phyloP scores from a whole-genome alignment of 1,284 basidiomycete species.

The Athelia sp. region DNA sequence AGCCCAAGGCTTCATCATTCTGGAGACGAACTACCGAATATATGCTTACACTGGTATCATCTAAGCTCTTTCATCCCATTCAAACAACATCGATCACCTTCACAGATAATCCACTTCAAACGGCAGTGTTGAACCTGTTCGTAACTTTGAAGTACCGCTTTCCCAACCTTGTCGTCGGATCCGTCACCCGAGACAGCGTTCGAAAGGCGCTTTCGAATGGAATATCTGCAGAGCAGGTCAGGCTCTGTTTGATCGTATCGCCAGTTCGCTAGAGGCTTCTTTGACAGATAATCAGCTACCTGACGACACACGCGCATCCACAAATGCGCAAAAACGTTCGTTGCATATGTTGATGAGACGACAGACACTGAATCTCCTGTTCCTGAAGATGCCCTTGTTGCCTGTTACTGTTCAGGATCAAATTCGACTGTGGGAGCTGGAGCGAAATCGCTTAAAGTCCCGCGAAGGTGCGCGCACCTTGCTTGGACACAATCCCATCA shows the following conservation, averaged over 20 bases:
- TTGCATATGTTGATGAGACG: slow-evolving; percentile 5
- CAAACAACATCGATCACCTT: slow-evolving; percentile 14
- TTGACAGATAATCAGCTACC: slow-evolving; percentile 87
- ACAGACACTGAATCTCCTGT: not conserved
- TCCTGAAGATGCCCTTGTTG: slow-evolving; percentile 72
- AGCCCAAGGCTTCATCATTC: slow-evolving; percentile 85
- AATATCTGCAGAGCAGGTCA: slow-evolving; percentile 92
- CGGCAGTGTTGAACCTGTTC: slow-evolving; percentile 94
- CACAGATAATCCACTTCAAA: slow-evolving; percentile 90
- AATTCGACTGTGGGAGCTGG: slow-evolving; percentile 96
- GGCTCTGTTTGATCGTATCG: slow-evolving; percentile 16
- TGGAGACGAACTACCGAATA: slow-evolving; percentile 98
- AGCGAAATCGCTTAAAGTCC: slow-evolving; percentile 87
- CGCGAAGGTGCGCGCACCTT: slow-evolving; percentile 65
- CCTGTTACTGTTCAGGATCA: slow-evolving; percentile 98
- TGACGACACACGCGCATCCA: slow-evolving; percentile 92
- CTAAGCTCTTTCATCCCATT: slow-evolving; percentile 13
- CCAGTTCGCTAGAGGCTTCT: slow-evolving; percentile 5
- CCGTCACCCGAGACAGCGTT: slow-evolving; percentile 92
- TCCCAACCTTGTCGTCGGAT: slow-evolving; percentile 93
- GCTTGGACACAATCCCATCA: slow-evolving; percentile 8
- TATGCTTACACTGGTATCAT: slow-evolving; percentile 99
- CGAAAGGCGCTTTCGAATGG: slow-evolving; percentile 92
- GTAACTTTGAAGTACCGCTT: slow-evolving; percentile 91
- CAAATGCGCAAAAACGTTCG: slow-evolving; percentile 94